A percentile compares a stretch with the other conserved stretches of the same genome.
Conservation (phyloP, 169 alveolate species). For the Eimeria acervulina region DNA sequence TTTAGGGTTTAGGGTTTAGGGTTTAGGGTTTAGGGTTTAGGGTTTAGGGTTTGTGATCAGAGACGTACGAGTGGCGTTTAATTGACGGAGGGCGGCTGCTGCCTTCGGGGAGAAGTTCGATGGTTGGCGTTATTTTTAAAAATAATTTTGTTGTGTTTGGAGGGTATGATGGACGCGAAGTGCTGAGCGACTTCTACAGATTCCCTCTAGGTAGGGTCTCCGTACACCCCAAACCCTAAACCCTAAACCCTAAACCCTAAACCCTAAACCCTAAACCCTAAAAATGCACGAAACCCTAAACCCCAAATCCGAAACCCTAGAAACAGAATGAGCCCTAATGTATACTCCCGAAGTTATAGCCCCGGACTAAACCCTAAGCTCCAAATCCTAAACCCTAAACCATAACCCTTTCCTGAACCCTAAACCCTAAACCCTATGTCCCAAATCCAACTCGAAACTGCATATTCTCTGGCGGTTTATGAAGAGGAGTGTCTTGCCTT, state of each 20-base stretch:
- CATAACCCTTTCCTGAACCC: too few relatives aligned
- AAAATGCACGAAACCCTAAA: not conserved
- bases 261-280: not conserved
- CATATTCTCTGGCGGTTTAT: too few relatives aligned
- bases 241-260: conserved; percentile 62
- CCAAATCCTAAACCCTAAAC: too few relatives aligned
- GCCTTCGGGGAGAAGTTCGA: conserved; percentile 93
- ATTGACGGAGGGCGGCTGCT: conserved; percentile 83
- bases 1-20: conserved; percentile 66
- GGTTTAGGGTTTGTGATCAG: conserved; percentile 69
- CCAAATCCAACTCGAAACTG: too few relatives aligned
- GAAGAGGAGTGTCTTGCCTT: too few relatives aligned
- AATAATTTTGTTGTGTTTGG: conserved; percentile 91
- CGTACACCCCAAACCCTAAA: not conserved
- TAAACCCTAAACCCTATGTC: conserved; percentile 32
- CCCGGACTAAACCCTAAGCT: too few relatives aligned
- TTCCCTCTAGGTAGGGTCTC: conserved; percentile 81
- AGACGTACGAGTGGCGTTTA: conserved; percentile 83
- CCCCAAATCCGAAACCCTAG: too few relatives aligned
- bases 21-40: conserved; percentile 54
- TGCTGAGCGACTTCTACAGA: conserved; percentile 92
- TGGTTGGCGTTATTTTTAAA: conserved; percentile 86
- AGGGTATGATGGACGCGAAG: conserved; percentile 92
- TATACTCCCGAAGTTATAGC: too few relatives aligned
- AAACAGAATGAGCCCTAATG: too few relatives aligned